Evolutionary conservation across 306 rosid species (phyloP), one percentile per base, ranked within the genome.

Genomic region (Adenanthera pavonina): DNA sequence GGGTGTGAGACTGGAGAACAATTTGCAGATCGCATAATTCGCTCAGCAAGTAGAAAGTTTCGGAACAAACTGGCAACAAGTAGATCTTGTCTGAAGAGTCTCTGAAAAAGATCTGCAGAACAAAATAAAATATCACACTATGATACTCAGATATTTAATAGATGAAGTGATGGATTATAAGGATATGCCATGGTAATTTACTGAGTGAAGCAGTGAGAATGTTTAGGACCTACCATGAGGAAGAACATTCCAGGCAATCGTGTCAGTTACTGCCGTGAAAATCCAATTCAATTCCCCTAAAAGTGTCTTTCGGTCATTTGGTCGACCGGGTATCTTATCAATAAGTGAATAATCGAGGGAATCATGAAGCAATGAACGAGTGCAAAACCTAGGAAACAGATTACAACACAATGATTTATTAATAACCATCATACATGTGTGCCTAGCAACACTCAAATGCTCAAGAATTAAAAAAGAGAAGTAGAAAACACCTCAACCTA

Each of bases 161-260:
- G 76, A 74, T 70, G 54, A 51, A 71, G 74, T 25, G 61, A 14
- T 19, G 49, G 66, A 52, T 65, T 77, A 52, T 80, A 49, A 68
- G 71, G n/a, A 74, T 48, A 67, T 2, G 56, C 40, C 43, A 16
- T 12, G 11, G 67, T 41, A 73, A 85, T 36, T 52, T 76, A 49
- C 74, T 7, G 49, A 30, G 65, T 17, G 38, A 57, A 62, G 56
- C 8, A 38, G 51, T 41, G 19, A 67, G 7, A 17, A 69, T 64
- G 15, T 36, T 41, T 72, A 74, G 78, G 69, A 81, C 76, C 51
- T 86, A 96, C 99, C 99, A 79, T 90, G 97, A 53, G 99, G 98
- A 74, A 96, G 97, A 87, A 94, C 98, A 78, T 96, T 96, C 99
- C 99, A 96, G 17, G 99, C 99, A 87, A 96, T 94, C 5, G 99